Evolutionary conservation across 2,329 filamentous ascomycete genomes (phyloP), one percentile per base, ranked within the genome.

Genomic region (Colletotrichum sp.): DNA sequence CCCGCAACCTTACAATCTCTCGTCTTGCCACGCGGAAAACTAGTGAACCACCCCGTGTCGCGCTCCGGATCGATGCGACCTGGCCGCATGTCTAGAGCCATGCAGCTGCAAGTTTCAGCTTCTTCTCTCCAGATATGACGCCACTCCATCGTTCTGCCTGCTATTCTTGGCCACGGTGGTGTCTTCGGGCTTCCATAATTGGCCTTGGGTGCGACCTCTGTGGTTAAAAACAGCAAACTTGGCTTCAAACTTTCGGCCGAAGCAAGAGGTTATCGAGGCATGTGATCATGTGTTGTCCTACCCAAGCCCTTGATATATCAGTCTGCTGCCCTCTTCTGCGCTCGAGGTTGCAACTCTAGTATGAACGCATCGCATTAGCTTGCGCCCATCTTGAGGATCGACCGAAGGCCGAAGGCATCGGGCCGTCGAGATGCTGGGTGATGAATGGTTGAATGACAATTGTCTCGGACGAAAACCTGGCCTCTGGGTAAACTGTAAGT

Each of bases 1-100:
- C 73, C 73, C 73, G 73, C 44, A 60, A 48, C 55, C 19, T 55
- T 34, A 28, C 36, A 32, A 13, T 68, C 25, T 60, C 44, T 61
- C 34, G 55, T 60, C 44, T 61, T 28, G 55, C 36, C 55, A 68
- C 34, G 39, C 39, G 65, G 65, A 44, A 39, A 34, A 52, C 44
- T 52, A 52, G 44, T 25, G 11, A 52, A 52, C 68, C 68, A 52
- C 22, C 15, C 34, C n/a, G 19, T n/a, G 19, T 52, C 27, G 34
- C 25, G 4, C 30, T 52, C 27, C 36, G 68, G 57, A 19, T 60
- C 27, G 57, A 70, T 70, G 68, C n/a, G 4, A 70, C 68, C 22
- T 25, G 19, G 8, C 12, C 28, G 34, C 57, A 15, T 70, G 3
- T 8, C 13, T 52, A 34, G 19, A n/a, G 19, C 30, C 0, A n/a